Base-by-base conservation (phyloP, 257 asterid species). In the Lycium ferocissimum region DNA sequence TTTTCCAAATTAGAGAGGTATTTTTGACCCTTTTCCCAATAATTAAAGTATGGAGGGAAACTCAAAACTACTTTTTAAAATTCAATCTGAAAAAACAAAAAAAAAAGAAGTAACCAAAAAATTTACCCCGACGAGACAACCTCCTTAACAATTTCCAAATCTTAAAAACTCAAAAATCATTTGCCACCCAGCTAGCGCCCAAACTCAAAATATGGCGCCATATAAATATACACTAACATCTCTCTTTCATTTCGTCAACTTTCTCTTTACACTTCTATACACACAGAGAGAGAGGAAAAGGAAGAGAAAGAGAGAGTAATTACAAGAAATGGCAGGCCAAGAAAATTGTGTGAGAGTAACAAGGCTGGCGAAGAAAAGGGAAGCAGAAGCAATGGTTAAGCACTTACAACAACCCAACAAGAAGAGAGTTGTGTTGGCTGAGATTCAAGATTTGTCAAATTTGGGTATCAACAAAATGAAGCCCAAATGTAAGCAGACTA, bases 351-450 rank as follows among this genome's bases (percentile, higher is more conserved):
- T n/a, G 33, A 83, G 86, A 47, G 85, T 66, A 4, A 86, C 89
- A 17, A 85, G 89, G 2, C 40, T 78, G 45, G 76, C 89, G 8
- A 86, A 84, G 89, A 86, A 79, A 83, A 84, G 89, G 0, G 89
- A 82, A 3, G 87, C 89, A 47, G 82, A 65, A 58, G 38, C 86
- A 22, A 86, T 86, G 83, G 56, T 83, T 12, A 65, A 80, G n/a
- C 80, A 65, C 2, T 3, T 45, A 2, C 82, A 83, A 22, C 83
- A 35, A 7, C 72, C 80, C 7, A 53, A 47, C 20, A 86, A 86
- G 88, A 86, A 83, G 65, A 86, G 89, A 56, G 87, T 83, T 13
- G 87, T 80, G 35, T 65, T 86, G 82, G 84, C 79, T 22, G 89
- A 86, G 82, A 80, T 83, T 22, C 79, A 20, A 37, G 81, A 58